Evolutionary conservation across 306 rosid species (phyloP), one percentile per base, ranked within the genome.

Genomic region (Pueraria montana): DNA sequence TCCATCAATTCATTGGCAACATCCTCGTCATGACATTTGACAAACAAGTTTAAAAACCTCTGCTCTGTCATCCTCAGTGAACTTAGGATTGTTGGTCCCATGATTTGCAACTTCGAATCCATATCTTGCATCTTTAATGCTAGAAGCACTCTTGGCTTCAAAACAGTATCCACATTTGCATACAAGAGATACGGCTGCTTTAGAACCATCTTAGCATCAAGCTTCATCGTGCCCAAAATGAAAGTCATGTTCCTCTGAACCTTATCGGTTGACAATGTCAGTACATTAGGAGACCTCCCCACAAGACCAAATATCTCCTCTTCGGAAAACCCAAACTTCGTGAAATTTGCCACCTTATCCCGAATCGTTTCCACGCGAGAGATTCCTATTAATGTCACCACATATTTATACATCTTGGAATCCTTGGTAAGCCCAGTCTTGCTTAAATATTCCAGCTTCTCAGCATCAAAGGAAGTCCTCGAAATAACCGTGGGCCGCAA

Each of bases 211-310:
- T 82, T 86, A 64, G 91, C 96, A 38, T 90, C 90, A 66, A 94
- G 84, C 90, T 88, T 92, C 96, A 94, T 84, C 8, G 91, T 84
- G 38, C 91, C 88, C 72, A 94, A 20, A 64, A 94, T 76, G 83
- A 94, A 94, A 48, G 92, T 89, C 97, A 94, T 91, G 76, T 90
- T 90, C 93, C 98, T 94, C 83, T 90, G 94, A 87, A 94, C 93
- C 86, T 94, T 94, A 20, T 92, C 93, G 2, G 87, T 85, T 0
- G 97, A 94, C 26, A 94, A 72, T 43, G 94, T 90, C 87, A 95
- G 52, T 34, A 85, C 12, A 80, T 81, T 55, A 24, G 97, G 97
- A 49, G 87, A 74, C 76, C 77, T 85, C 32, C 94, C 91, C 18
- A 92, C 18, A 71, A 90, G 77, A 9, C 63, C 45, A n/a, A 93